Conservation (phyloP, 306 rosid genomes). For the Cicer arietinum region DNA sequence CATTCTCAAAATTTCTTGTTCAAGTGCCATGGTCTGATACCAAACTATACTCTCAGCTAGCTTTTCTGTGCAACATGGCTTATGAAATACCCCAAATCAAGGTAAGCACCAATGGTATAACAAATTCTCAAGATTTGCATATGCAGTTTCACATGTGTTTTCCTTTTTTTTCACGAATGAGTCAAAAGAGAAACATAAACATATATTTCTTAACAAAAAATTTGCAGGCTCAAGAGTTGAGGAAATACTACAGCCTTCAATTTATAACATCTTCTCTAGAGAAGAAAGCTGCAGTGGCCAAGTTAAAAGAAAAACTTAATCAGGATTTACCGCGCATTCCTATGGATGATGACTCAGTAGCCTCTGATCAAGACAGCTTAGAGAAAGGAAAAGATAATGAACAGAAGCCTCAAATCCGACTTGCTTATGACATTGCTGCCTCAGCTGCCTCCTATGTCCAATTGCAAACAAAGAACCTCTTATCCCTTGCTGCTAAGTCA, state of each 20-base stretch:
- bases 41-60: constrained; percentile 70
- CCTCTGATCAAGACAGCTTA: constrained; percentile 37
- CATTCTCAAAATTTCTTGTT: constrained; percentile 64
- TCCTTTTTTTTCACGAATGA: constrained; percentile 23
- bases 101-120: constrained; percentile 50
- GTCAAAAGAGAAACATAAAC: not conserved
- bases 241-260: constrained; percentile 64
- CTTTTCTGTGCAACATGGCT: constrained; percentile 88
- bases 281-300: constrained; percentile 68
- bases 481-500: constrained; percentile 52
- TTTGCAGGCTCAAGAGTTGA: constrained; percentile 76
- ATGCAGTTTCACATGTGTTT: constrained; percentile 14
- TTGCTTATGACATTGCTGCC: constrained; percentile 87
- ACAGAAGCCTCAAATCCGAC: constrained; percentile 51
- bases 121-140: constrained; percentile 20
- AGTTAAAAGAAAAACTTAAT: constrained; percentile 56
- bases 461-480: constrained; percentile 57
- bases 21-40: constrained; percentile 76
- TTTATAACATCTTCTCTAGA: constrained; percentile 78
- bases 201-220: constrained; percentile 20
- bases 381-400: constrained; percentile 42
- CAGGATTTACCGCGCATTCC: constrained; percentile 56
- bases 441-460: constrained; percentile 87
- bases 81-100: constrained; percentile 76
- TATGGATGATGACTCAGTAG: constrained; percentile 45